A percentile compares a stretch with the other conserved stretches of the same genome.
These are phyloP conservation scores for Cutaneotrichosporon sp. DNA, from an alignment of 1,284 basidiomycete genomes.

Conservation along the genomic window DNA sequence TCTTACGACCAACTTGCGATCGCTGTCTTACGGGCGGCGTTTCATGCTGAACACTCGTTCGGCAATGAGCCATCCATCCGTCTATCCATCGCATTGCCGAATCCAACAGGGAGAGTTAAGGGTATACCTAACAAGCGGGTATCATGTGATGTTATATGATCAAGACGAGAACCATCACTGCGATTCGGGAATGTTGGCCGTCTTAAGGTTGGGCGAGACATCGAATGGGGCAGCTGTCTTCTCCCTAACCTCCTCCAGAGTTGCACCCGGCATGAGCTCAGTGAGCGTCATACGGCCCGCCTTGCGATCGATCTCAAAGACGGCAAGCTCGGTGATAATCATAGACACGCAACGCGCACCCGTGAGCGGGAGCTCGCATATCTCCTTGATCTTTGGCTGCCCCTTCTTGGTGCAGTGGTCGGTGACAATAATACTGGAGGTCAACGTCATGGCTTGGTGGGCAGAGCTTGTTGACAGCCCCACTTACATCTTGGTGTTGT, in stretches of 20 bases:
- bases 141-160: neutral
- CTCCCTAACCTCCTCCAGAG: constrained; percentile 70
- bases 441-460: too few relatives aligned
- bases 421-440: constrained; percentile 52
- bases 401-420: constrained; percentile 76
- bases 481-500: constrained; percentile 57
- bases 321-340: constrained; percentile 81
- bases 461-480: too few relatives aligned
- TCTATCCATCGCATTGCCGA: too few relatives aligned
- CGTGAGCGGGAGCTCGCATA: constrained; percentile 80
- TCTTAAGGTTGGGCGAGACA: constrained; percentile 34
- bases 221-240: constrained; percentile 78
- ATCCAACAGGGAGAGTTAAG: neutral
- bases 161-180: too few relatives aligned
- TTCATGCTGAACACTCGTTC: too few relatives aligned
- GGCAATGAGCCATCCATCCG: too few relatives aligned
- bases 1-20: too few relatives aligned
- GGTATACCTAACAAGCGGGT: neutral
- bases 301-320: constrained; percentile 76
- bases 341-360: constrained; percentile 76
- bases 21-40: too few relatives aligned
- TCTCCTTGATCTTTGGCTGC: constrained; percentile 73
- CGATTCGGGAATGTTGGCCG: neutral
- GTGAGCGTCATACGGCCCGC: constrained; percentile 66
- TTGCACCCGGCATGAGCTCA: constrained; percentile 75